These are phyloP conservation scores for Xerocomus spinulosus DNA, from an alignment of 768 basidiomycete species.

Conservation along the genomic window DNA sequence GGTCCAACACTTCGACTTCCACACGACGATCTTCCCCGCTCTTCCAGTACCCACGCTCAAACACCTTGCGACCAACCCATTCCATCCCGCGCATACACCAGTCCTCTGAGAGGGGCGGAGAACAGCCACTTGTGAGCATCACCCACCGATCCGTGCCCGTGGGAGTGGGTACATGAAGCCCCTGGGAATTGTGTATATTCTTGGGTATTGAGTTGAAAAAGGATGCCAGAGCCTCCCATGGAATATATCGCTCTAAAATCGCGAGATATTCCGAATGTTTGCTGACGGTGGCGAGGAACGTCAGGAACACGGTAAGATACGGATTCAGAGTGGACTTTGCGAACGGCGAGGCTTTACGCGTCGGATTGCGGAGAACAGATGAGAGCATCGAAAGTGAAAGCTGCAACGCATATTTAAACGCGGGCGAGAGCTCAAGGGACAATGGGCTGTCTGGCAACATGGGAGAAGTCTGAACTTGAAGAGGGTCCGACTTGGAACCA, in stretches of 20 bases:
- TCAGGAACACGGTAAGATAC: constrained; percentile 81
- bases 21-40: constrained; percentile 55
- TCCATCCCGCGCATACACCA: constrained; percentile 96
- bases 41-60: constrained; percentile 94
- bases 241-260: constrained; percentile 71
- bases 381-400: constrained; percentile 77
- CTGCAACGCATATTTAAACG: constrained; percentile 72
- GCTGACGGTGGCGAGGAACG: constrained; percentile 77
- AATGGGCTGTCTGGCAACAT: constrained; percentile 31
- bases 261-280: constrained; percentile 58
- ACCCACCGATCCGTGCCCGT: constrained; percentile 49
- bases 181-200: constrained; percentile 45
- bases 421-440: constrained; percentile 48
- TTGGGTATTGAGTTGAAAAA: constrained; percentile 63
- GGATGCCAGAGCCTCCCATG: constrained; percentile 71
- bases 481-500: constrained; percentile 18
- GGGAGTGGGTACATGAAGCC: constrained; percentile 31
- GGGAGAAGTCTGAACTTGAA: constrained; percentile 22
- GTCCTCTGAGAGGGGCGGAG: constrained; percentile 82
- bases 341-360: constrained; percentile 55
- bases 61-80: constrained; percentile 88
- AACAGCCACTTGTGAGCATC: constrained; percentile 65
- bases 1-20: constrained; percentile 79
- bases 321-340: constrained; percentile 65
- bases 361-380: constrained; percentile 61